Evolutionary conservation across 257 asterid genomes (phyloP).

Genomic region (Paulownia fortunei): DNA sequence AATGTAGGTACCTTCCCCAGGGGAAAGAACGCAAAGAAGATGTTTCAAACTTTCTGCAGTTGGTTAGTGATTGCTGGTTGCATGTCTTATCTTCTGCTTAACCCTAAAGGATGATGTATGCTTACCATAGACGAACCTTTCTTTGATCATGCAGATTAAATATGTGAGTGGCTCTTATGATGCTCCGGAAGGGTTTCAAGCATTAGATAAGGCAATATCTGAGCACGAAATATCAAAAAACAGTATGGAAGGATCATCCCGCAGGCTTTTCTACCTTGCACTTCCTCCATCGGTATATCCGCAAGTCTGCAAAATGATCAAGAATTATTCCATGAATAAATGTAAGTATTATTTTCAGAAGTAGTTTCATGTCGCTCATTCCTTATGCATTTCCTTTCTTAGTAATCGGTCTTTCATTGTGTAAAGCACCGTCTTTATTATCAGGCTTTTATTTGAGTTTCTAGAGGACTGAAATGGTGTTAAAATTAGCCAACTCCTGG

Average conservation of each 20-base stretch:
- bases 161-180: constrained; percentile 95
- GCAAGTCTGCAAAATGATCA: constrained; percentile 95
- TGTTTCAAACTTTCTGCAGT: constrained; percentile 69
- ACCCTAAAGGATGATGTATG: not conserved
- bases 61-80: constrained; percentile 61
- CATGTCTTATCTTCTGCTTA: constrained; percentile 12
- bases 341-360: constrained; percentile 49
- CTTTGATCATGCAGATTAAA: constrained; percentile 65
- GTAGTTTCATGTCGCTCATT: not conserved
- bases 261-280: constrained; percentile 96
- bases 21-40: constrained; percentile 58
- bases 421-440: constrained; percentile 12
- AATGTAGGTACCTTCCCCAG: constrained; percentile 72
- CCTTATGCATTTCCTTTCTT: constrained; percentile 7
- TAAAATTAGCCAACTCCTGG: not conserved
- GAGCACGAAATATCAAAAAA: constrained; percentile 84
- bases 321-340: constrained; percentile 67
- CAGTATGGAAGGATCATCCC: constrained; percentile 73
- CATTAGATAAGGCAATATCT: constrained; percentile 77
- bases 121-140: not conserved
- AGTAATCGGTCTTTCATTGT: not conserved
- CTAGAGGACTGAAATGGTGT: not conserved
- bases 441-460: not conserved
- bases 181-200: constrained; percentile 81
- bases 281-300: constrained; percentile 99